Evolutionary conservation across 352 stramenopile species (phyloP).

Genomic region (Aphanomyces astaci): DNA sequence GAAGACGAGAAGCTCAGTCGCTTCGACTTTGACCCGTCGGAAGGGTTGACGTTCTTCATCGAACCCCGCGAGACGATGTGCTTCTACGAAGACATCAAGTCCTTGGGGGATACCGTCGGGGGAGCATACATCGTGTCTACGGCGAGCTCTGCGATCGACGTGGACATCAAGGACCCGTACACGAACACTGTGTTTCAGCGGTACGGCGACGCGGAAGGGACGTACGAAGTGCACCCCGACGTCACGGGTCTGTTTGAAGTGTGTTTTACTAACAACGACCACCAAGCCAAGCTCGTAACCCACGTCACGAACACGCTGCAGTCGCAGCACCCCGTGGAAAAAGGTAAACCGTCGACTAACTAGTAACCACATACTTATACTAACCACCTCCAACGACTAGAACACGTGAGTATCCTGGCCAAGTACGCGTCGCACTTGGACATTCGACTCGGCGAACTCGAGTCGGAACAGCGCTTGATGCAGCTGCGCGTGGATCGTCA

Average conservation of each 20-base stretch:
- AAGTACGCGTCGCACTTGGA: conserved; percentile 79
- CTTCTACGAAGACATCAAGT: conserved; percentile 70
- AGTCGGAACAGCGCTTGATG: conserved; percentile 68
- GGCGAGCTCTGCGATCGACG: conserved; percentile 57
- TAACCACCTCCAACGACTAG: conserved; percentile 28
- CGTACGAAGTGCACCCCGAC: conserved; percentile 49
- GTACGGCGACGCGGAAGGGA: conserved; percentile 53
- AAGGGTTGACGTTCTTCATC: conserved; percentile 72
- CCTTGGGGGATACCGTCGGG: conserved; percentile 46
- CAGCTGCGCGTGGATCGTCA: conserved; percentile 68
- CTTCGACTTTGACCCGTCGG: conserved; percentile 78
- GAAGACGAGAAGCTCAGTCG: conserved; percentile 41
- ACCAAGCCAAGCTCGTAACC: conserved; percentile 64
- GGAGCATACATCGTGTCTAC: conserved; percentile 70
- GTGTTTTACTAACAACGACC: conserved; percentile 69
- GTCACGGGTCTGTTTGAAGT: conserved; percentile 46
- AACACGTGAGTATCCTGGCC: conserved; percentile 68
- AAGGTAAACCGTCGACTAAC: conserved; percentile 33
- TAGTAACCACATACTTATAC: background rate
- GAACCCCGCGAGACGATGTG: conserved; percentile 35
- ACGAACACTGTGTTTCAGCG: conserved; percentile 46
- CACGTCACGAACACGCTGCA: conserved; percentile 73
- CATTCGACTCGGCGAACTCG: conserved; percentile 64
- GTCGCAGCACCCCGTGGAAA: conserved; percentile 70
- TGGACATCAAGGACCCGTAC: conserved; percentile 65